Evolutionary conservation across 345 rosid species (phyloP).

Genomic region (Brassica rapa): DNA sequence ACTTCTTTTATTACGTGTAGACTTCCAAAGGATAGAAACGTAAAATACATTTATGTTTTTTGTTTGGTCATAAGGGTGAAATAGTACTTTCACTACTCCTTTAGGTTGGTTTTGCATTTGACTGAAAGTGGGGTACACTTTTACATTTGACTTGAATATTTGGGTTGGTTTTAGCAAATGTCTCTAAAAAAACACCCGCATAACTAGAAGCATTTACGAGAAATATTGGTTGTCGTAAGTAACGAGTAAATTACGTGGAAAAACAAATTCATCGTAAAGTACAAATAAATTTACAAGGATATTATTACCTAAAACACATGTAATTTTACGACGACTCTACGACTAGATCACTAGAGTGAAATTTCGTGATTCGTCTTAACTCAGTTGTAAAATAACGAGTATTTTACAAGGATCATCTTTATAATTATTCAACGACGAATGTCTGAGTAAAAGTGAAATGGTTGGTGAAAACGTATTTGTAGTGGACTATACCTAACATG

Average conservation of each 20-base stretch:
- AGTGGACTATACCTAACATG: too few relatives aligned
- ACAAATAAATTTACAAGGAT: neutral
- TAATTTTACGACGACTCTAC: neutral
- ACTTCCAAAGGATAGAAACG: too few relatives aligned
- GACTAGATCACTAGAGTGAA: neutral
- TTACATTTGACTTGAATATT: too few relatives aligned
- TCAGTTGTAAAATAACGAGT: neutral
- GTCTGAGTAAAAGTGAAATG: neutral
- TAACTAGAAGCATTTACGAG: too few relatives aligned
- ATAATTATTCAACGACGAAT: neutral
- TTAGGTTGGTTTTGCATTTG: too few relatives aligned
- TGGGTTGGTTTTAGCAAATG: too few relatives aligned
- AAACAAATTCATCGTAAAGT: neutral
- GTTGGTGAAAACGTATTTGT: neutral
- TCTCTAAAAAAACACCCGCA: too few relatives aligned
- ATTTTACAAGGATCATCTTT: neutral
- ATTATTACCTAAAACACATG: neutral
- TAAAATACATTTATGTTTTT: too few relatives aligned
- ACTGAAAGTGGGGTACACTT: too few relatives aligned
- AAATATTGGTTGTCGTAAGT: neutral
- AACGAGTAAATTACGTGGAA: neutral
- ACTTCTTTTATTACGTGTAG: too few relatives aligned
- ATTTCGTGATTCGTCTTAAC: neutral
- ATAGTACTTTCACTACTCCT: too few relatives aligned
- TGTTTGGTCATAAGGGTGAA: too few relatives aligned